Base-by-base conservation (phyloP, 176 grass and related monocot species). In the Lolium perenne region DNA sequence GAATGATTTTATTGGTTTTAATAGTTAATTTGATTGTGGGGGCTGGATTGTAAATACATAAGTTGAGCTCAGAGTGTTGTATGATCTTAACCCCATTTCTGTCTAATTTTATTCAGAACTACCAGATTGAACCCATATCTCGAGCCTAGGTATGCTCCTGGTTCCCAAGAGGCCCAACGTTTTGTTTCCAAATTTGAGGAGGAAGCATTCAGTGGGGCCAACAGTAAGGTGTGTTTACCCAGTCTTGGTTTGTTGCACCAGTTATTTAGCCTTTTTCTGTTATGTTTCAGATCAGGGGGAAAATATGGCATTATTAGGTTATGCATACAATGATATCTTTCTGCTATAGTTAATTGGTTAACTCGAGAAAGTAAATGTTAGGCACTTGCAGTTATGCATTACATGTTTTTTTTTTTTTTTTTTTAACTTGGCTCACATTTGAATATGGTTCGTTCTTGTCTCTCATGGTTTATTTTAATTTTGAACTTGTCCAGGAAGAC, bases 211-310 rank as follows among this genome's bases (percentile, higher is more conserved):
- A 22, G 4, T 16, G 72, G 35, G 72, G 60, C 83, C 29, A 12
- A 65, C 12, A 84, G 18, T 66, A 84, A 84, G 83, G 83, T 84
- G 49, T 26, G 71, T 50, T 74, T 25, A 76, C 25, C 26, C 4
- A 9, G 5, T 40, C 8, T 4, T 50, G 12, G 20, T 76, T 51
- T 13, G 6, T 16, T 83, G n/a, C 12, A 47, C 23, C 11, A 35
- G 15, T 71, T 6, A 1, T n/a, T 15, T 20, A 48, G 38, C 12
- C 21, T 50, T 55, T 26, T 51, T 40, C 25, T 50, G 60, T 54
- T 40, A 16, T 46, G 58, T n/a, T 64, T 38, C 57, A 76, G 17
- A 74, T 29, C 55, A 47, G 29, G 0, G 41, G 41, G 45, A 4
- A 10, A 50, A 50, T 46, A 7, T 20, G 50, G 6, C 13, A 23